Conservation (phyloP, 495 filamentous ascomycete genomes). For the Saxophila tyrrhenica region DNA sequence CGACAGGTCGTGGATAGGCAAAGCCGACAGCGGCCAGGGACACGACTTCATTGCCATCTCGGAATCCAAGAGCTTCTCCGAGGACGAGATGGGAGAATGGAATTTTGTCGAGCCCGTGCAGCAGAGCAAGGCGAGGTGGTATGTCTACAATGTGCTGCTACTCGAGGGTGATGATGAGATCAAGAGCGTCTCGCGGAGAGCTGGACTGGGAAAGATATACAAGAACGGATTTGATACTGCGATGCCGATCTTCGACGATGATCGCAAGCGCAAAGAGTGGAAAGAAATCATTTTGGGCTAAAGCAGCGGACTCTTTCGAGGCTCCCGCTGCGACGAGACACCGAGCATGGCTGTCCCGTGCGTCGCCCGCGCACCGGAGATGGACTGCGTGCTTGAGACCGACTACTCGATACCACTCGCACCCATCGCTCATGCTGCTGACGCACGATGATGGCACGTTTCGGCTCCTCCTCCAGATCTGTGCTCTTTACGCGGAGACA, state of each 20-base stretch:
- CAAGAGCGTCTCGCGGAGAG: not conserved
- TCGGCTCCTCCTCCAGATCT: too few species aligned
- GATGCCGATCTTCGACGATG: not conserved
- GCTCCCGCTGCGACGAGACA: too few species aligned
- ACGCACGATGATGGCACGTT: too few species aligned
- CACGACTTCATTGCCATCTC: slow-evolving; percentile 27
- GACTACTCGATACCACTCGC: too few species aligned
- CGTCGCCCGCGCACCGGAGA: too few species aligned
- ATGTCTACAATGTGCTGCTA: slow-evolving; percentile 24
- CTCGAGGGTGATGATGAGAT: slow-evolving; percentile 15
- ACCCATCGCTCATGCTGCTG: too few species aligned
- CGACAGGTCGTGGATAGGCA: slow-evolving; percentile 1
- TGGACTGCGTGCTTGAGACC: too few species aligned
- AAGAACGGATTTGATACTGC: slow-evolving; percentile 18
- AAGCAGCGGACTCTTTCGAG: not conserved
- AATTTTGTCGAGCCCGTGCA: slow-evolving; percentile 26
- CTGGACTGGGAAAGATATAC: slow-evolving; percentile 24
- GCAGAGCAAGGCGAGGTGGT: slow-evolving; percentile 19
- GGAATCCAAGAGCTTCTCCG: slow-evolving; percentile 26
- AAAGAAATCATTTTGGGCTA: not conserved
- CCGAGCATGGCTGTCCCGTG: too few species aligned
- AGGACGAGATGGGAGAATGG: slow-evolving; percentile 22
- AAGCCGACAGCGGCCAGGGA: slow-evolving; percentile 2
- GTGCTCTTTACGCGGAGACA: too few species aligned
- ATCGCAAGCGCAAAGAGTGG: not conserved